These are phyloP conservation scores for Dothidotthia symphoricarpi DNA, from an alignment of 2,329 filamentous ascomycete genomes.

Conservation along the genomic window DNA sequence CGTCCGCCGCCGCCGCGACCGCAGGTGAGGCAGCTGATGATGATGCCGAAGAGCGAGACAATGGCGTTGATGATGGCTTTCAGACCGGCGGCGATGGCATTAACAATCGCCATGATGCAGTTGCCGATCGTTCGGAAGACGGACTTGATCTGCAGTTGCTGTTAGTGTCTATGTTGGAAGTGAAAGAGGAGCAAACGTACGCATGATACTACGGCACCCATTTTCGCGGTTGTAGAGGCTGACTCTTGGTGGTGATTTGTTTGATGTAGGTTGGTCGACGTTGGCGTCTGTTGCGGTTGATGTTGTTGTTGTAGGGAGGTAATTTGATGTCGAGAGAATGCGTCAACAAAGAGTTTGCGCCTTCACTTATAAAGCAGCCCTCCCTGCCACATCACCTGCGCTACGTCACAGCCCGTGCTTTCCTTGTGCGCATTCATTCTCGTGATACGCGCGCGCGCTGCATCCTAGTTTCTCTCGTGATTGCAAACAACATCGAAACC, in stretches of 20 bases:
- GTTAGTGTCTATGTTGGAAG: slow-evolving; percentile 8
- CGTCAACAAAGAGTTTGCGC: slow-evolving; percentile 8
- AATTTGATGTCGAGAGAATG: slow-evolving; percentile 5
- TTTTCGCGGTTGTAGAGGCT: slow-evolving; percentile 46
- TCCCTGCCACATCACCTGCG: background rate
- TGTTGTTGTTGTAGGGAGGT: slow-evolving; percentile 2
- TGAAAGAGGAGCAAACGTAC: slow-evolving; percentile 55
- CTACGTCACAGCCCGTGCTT: background rate
- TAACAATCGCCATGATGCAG: slow-evolving; percentile 49
- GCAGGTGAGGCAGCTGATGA: slow-evolving; percentile 53
- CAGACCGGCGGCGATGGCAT: slow-evolving; percentile 47
- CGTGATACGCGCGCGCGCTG: slow-evolving; percentile 3
- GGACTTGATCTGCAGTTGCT: slow-evolving; percentile 40
- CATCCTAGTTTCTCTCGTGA: slow-evolving; percentile 11
- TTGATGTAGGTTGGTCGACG: background rate
- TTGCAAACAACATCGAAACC: slow-evolving; percentile 11
- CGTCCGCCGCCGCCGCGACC: slow-evolving; percentile 45
- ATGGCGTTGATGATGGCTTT: slow-evolving; percentile 52
- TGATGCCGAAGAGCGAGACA: slow-evolving; percentile 50
- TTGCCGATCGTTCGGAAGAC: slow-evolving; percentile 50
- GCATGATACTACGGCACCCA: slow-evolving; percentile 82
- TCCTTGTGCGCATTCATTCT: slow-evolving; percentile 6
- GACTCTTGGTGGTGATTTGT: background rate
- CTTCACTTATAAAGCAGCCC: slow-evolving; percentile 9
- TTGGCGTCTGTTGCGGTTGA: background rate